Conservation (phyloP, 2,329 filamentous ascomycete genomes). For the Colletotrichum camelliae region DNA sequence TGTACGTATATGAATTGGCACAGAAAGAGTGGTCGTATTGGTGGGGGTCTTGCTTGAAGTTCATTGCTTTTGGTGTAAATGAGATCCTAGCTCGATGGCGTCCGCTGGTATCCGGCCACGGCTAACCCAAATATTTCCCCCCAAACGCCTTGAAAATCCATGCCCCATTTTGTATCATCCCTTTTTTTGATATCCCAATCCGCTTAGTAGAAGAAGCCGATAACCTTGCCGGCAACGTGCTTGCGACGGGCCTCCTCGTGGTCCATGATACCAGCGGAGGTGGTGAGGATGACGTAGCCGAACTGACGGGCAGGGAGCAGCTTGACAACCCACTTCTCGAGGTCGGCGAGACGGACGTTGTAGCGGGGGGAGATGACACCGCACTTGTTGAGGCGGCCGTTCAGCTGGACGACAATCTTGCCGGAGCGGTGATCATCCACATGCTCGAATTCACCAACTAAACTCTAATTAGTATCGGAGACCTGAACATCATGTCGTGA, state of each 20-base stretch:
- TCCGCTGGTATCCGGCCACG: constrained; percentile 39
- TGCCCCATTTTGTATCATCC: constrained; percentile 28
- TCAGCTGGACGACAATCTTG: constrained; percentile 99
- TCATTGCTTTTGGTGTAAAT: constrained; percentile 39
- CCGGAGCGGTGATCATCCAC: constrained; percentile 99
- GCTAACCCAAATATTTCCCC: constrained; percentile 34
- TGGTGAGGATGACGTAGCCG: constrained; percentile 98
- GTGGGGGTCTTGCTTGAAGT: constrained; percentile 20
- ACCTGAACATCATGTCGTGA: too few relatives aligned
- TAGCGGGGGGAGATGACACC: constrained; percentile 99
- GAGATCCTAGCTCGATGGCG: constrained; percentile 36
- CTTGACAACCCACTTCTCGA: constrained; percentile 99
- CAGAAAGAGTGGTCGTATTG: constrained; percentile 17
- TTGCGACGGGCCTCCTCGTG: constrained; percentile 89
- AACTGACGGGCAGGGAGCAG: constrained; percentile 99
- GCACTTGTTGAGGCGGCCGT: constrained; percentile 97
- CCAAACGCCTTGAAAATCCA: constrained; percentile 43
- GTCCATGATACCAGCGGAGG: constrained; percentile 83
- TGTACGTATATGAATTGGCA: not conserved
- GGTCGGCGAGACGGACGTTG: constrained; percentile 96
- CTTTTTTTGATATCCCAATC: constrained; percentile 17
- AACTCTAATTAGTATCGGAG: too few relatives aligned
- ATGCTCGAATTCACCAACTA: constrained; percentile 92
- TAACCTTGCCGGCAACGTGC: constrained; percentile 99
- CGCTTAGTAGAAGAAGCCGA: constrained; percentile 97